Conservation (phyloP, 2,329 filamentous ascomycete genomes). For the Clonostachys rosea region DNA sequence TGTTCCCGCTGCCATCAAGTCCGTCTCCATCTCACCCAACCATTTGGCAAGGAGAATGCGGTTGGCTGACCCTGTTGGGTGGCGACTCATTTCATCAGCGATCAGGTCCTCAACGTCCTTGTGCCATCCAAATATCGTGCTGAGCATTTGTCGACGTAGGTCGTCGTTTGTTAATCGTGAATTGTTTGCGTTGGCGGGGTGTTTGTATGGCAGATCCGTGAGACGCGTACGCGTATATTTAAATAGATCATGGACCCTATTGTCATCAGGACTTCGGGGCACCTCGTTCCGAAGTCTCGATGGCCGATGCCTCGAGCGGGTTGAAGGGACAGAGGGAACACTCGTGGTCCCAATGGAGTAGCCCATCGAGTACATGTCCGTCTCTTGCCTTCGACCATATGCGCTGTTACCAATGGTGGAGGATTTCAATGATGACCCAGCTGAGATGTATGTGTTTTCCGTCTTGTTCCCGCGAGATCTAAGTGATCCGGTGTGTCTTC, state of each 20-base stretch:
- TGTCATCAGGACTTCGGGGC: constrained; percentile 66
- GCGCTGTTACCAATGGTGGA: constrained; percentile 16
- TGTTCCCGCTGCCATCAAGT: constrained; percentile 74
- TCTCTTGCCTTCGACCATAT: constrained; percentile 14
- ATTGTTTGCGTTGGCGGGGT: constrained; percentile 54
- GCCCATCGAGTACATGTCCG: constrained; percentile 51
- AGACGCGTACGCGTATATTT: constrained; percentile 78
- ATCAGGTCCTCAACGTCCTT: constrained; percentile 77
- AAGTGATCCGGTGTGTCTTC: constrained; percentile 43
- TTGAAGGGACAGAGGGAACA: constrained; percentile 40
- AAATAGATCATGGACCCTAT: constrained; percentile 73
- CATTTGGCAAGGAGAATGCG: constrained; percentile 86
- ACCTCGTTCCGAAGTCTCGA: constrained; percentile 80
- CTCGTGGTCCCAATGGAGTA: constrained; percentile 29
- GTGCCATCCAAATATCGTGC: constrained; percentile 92
- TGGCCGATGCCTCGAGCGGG: constrained; percentile 39
- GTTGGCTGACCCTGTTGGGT: constrained; percentile 68
- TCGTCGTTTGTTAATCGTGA: constrained; percentile 68
- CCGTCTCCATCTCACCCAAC: constrained; percentile 80
- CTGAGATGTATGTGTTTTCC: constrained; percentile 65
- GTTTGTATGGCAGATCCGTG: constrained; percentile 77
- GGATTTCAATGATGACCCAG: constrained; percentile 45
- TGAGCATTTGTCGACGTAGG: constrained; percentile 84
- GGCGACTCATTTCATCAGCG: constrained; percentile 75
- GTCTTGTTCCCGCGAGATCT: constrained; percentile 46